Conservation (phyloP, 148 eudicot species). For the Tetragonia tetragonoides region DNA sequence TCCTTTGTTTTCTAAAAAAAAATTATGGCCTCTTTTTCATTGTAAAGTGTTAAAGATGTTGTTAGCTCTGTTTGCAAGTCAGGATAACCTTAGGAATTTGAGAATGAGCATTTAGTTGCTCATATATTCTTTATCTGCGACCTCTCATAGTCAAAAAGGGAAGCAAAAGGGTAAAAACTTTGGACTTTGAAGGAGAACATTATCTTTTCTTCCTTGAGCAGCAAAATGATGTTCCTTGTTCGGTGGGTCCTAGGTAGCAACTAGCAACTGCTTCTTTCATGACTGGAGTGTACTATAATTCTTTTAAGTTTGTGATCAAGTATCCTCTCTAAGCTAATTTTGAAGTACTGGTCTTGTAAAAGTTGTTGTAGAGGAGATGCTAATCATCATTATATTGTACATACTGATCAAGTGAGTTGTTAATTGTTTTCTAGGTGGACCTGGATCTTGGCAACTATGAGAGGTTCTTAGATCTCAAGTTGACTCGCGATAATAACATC, state of each 20-base stretch:
- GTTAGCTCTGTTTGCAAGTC: not conserved
- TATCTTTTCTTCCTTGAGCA: constrained; percentile 15
- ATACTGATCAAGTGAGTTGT: constrained; percentile 1
- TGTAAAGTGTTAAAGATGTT: not conserved
- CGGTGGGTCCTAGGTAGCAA: constrained; percentile 6
- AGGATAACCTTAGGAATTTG: not conserved
- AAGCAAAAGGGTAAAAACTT: constrained; percentile 9
- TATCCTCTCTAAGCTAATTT: not conserved
- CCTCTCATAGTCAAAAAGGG: constrained; percentile 3
- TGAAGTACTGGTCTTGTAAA: not conserved
- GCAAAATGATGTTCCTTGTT: not conserved
- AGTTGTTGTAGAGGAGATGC: not conserved
- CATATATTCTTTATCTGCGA: not conserved
- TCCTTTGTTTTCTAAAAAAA: not conserved
- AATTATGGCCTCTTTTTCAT: not conserved
- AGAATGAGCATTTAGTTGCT: not conserved
- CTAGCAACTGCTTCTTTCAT: constrained; percentile 4
- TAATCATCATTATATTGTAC: not conserved
- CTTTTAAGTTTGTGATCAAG: constrained; percentile 9
- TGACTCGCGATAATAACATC: constrained; percentile 86
- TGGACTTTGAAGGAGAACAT: constrained; percentile 2
- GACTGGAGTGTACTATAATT: constrained; percentile 3
- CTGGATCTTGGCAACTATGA: constrained; percentile 97
- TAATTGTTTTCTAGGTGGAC: constrained; percentile 65
- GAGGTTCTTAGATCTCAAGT: constrained; percentile 77